Conservation (phyloP, 768 basidiomycete genomes). For the Cystoderma amianthinum region DNA sequence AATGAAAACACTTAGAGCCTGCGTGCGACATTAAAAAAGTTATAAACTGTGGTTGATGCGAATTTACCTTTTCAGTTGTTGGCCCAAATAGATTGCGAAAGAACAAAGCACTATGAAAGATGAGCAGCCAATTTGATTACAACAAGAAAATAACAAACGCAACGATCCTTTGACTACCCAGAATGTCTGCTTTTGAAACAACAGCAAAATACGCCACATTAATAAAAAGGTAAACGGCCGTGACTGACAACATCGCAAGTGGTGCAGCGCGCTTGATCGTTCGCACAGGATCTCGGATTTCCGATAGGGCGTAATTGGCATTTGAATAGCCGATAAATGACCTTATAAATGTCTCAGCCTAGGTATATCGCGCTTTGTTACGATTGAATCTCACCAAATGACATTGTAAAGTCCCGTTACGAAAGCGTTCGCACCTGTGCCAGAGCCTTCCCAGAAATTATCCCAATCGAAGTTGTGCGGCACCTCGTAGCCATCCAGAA, state of each 20-base stretch:
- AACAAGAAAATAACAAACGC: slow-evolving; percentile 38
- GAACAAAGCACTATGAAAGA: slow-evolving; percentile 53
- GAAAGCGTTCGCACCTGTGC: slow-evolving; percentile 50
- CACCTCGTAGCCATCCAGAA: slow-evolving; percentile 41
- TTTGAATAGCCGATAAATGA: slow-evolving; percentile 69
- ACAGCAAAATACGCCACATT: slow-evolving; percentile 74
- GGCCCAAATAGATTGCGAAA: slow-evolving; percentile 70
- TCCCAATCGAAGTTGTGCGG: slow-evolving; percentile 56
- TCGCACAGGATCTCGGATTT: slow-evolving; percentile 60
- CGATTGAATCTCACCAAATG: slow-evolving; percentile 43
- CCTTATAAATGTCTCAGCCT: slow-evolving; percentile 39
- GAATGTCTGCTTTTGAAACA: slow-evolving; percentile 63
- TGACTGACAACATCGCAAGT: slow-evolving; percentile 53
- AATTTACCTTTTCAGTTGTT: slow-evolving; percentile 46
- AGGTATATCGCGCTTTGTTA: background rate
- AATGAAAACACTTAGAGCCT: slow-evolving; percentile 58
- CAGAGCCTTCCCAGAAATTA: slow-evolving; percentile 58
- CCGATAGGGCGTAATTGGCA: slow-evolving; percentile 69
- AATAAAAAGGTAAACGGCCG: slow-evolving; percentile 52
- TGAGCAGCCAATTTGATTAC: background rate
- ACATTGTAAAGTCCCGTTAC: slow-evolving; percentile 62
- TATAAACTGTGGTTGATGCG: background rate
- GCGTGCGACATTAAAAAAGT: background rate
- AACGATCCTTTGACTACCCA: slow-evolving; percentile 57
- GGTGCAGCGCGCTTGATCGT: slow-evolving; percentile 71